phyloP scores from a whole-genome alignment of 495 filamentous ascomycete species.

The Lophiostoma macrostomum region DNA sequence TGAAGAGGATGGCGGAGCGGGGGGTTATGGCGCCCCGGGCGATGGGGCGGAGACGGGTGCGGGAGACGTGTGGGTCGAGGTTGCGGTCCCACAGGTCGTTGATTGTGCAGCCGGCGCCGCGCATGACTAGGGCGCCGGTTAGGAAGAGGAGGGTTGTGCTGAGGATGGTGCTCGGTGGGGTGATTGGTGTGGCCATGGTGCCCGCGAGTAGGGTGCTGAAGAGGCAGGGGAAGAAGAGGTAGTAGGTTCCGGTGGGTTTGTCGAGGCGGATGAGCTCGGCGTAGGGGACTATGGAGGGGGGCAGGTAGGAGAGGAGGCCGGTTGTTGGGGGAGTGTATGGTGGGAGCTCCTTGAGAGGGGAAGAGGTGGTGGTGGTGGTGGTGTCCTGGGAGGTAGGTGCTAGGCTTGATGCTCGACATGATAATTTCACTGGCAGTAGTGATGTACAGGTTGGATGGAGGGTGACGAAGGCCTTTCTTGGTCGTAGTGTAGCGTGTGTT shows the following conservation, averaged over 20 bases:
- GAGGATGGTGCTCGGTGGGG: slow-evolving; percentile 55
- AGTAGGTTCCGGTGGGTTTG: slow-evolving; percentile 92
- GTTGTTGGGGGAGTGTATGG: slow-evolving; percentile 66
- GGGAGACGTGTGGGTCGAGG: slow-evolving; percentile 83
- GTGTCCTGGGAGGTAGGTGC: slow-evolving; percentile 4
- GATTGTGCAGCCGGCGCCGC: slow-evolving; percentile 95
- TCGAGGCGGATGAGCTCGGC: slow-evolving; percentile 91
- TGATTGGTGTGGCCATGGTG: slow-evolving; percentile 57
- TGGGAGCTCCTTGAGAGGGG: too few species aligned
- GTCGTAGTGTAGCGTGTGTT: too few species aligned
- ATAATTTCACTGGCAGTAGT: too few species aligned
- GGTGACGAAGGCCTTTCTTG: too few species aligned
- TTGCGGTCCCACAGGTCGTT: slow-evolving; percentile 97
- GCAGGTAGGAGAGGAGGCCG: slow-evolving; percentile 74
- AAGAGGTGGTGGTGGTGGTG: slow-evolving; percentile 34
- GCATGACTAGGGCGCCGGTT: slow-evolving; percentile 87
- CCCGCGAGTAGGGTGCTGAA: slow-evolving; percentile 76
- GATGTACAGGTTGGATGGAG: too few species aligned
- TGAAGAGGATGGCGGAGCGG: slow-evolving; percentile 72
- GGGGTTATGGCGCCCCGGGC: slow-evolving; percentile 80
- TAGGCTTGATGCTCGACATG: slow-evolving; percentile 5
- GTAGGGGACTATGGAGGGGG: slow-evolving; percentile 77
- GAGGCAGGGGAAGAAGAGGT: slow-evolving; percentile 91
- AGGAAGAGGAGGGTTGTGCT: slow-evolving; percentile 76
- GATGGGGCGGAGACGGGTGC: slow-evolving; percentile 85